Evolutionary conservation across 2,329 filamentous ascomycete genomes (phyloP).

Genomic region (Cercospora sojina): DNA sequence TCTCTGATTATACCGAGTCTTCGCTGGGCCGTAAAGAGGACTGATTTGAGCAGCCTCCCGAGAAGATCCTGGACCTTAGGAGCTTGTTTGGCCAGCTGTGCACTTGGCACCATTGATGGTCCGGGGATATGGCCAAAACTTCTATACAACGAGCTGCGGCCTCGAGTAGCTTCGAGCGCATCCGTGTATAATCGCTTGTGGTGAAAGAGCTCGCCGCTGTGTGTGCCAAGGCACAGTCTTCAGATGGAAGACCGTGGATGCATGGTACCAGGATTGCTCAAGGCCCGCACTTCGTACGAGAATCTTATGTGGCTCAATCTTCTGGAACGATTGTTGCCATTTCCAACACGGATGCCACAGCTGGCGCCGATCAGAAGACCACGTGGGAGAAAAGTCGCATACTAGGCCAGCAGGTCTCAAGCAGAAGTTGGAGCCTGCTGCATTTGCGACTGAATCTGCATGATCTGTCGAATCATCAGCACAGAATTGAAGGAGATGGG

Average conservation of each 20-base stretch:
- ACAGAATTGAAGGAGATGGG: background rate
- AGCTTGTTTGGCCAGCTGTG: background rate
- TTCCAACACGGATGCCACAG: background rate
- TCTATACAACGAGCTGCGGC: background rate
- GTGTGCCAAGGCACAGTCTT: background rate
- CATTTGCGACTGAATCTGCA: slow-evolving; percentile 44
- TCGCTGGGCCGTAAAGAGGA: background rate
- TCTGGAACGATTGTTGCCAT: background rate
- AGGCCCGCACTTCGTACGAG: background rate
- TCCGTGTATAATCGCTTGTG: background rate
- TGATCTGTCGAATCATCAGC: slow-evolving; percentile 9
- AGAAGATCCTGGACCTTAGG: background rate
- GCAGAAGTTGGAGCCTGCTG: slow-evolving; percentile 34
- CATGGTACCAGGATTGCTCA: background rate
- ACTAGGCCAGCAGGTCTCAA: background rate
- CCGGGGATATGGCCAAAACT: background rate
- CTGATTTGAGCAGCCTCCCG: background rate
- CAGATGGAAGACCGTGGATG: background rate
- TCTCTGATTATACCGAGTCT: background rate
- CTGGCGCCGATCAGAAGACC: background rate
- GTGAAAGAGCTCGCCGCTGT: background rate
- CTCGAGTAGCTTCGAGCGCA: background rate
- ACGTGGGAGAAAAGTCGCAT: background rate
- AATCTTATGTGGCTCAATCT: background rate
- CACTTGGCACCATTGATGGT: background rate